Percentiles rank a stretch among this genome's conserved stretches.
These are phyloP conservation scores for Lentithecium fluviatile DNA, from an alignment of 495 filamentous ascomycete species.

Conservation along the genomic window DNA sequence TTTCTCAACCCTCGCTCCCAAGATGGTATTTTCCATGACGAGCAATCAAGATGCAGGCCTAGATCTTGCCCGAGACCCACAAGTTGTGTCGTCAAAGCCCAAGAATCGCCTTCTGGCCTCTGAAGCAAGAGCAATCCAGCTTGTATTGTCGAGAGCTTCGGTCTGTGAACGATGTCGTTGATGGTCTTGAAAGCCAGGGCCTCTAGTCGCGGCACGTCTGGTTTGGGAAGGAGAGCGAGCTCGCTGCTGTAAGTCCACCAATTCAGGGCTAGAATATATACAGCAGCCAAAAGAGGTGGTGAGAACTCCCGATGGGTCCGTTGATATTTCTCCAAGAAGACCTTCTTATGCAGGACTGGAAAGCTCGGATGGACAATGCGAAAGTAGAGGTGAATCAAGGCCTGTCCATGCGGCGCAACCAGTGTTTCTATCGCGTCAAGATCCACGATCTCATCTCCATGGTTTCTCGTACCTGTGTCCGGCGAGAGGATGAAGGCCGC, in stretches of 20 bases:
- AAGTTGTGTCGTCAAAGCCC: constrained; percentile 78
- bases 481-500: constrained; percentile 71
- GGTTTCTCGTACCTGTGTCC: constrained; percentile 57
- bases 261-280: constrained; percentile 83
- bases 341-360: constrained; percentile 78
- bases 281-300: constrained; percentile 76
- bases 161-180: constrained; percentile 70
- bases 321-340: constrained; percentile 80
- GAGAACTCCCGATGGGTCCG: constrained; percentile 73
- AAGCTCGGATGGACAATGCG: constrained; percentile 81
- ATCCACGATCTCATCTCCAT: constrained; percentile 59
- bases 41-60: constrained; percentile 77
- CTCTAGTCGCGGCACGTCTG: constrained; percentile 71
- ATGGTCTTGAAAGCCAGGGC: constrained; percentile 68
- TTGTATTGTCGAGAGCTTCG: constrained; percentile 88
- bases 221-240: constrained; percentile 60
- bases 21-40: constrained; percentile 73
- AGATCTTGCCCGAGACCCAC: constrained; percentile 74
- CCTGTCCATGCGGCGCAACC: constrained; percentile 74
- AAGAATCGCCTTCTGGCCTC: constrained; percentile 74
- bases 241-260: constrained; percentile 77
- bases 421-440: constrained; percentile 77
- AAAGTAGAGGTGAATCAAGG: constrained; percentile 79
- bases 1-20: constrained; percentile 80
- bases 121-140: constrained; percentile 83